phyloP scores from a whole-genome alignment of 306 rosid species.

The Erythrophleum fordii region DNA sequence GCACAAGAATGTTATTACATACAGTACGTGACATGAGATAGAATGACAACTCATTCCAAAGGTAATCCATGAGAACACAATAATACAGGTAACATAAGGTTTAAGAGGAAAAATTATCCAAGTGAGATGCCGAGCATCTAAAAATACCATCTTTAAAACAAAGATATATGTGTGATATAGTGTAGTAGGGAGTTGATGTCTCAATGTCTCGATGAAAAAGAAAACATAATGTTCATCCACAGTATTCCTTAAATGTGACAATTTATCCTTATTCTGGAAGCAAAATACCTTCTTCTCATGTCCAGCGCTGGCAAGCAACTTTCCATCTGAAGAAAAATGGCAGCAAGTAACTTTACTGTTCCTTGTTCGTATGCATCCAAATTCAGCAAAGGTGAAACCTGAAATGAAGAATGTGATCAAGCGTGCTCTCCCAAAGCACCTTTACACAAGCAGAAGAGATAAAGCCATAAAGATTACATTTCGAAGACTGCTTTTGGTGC shows the following conservation, averaged over 20 bases:
- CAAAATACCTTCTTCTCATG: conserved; percentile 84
- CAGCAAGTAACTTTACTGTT: conserved; percentile 73
- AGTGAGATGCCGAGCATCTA: background rate
- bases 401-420: conserved; percentile 46
- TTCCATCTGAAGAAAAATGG: conserved; percentile 93
- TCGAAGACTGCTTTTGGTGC: conserved; percentile 70
- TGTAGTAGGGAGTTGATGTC: background rate
- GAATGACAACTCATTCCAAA: conserved; percentile 27
- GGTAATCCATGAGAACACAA: too few species aligned
- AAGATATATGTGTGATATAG: conserved; percentile 15
- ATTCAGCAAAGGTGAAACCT: conserved; percentile 82
- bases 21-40: background rate
- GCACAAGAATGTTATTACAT: conserved; percentile 1
- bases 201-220: background rate
- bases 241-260: conserved; percentile 19
- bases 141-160: conserved; percentile 23
- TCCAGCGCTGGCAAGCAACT: conserved; percentile 91
- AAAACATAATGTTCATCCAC: conserved; percentile 19
- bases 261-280: conserved; percentile 12
- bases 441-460: conserved; percentile 10
- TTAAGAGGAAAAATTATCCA: too few species aligned
- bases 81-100: too few species aligned
- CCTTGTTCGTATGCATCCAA: conserved; percentile 72
- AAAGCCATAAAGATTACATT: conserved; percentile 50
- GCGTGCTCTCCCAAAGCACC: conserved; percentile 15